Conservation (phyloP, 345 rosid species). For the Aurinia saxatilis region DNA sequence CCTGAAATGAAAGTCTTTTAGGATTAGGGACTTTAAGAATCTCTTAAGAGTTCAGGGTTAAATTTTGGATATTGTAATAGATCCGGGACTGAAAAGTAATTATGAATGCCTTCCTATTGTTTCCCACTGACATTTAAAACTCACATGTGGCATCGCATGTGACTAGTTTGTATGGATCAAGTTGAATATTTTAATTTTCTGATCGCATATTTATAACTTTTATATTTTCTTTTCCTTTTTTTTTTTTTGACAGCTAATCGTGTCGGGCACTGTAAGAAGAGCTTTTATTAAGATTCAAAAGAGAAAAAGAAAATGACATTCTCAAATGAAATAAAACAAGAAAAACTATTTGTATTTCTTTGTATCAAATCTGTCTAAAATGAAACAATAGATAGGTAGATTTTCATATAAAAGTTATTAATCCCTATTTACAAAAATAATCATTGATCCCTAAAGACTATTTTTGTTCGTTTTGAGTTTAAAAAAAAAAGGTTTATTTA, state of each 20-base stretch:
- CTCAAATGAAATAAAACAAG: not conserved
- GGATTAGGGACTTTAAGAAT: not conserved
- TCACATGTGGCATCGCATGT: conserved; percentile 26
- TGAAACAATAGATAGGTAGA: not conserved
- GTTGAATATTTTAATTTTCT: conserved; percentile 1
- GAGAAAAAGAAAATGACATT: not conserved
- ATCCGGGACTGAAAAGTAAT: not conserved
- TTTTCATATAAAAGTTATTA: not conserved
- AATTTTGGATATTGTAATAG: not conserved
- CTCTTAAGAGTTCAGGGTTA: not conserved
- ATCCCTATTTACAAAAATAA: not conserved
- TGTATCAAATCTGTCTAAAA: not conserved
- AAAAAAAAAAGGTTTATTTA: not conserved
- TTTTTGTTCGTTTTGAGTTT: not conserved
- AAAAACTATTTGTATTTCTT: not conserved
- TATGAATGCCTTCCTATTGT: not conserved
- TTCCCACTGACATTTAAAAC: conserved; percentile 18
- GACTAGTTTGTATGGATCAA: conserved; percentile 14
- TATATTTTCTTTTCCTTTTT: no score
- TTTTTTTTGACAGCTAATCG: conserved; percentile 20
- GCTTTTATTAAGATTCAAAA: conserved; percentile 12
- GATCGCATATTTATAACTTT: not conserved
- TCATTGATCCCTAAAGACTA: not conserved
- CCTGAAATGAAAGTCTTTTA: conserved; percentile 31
- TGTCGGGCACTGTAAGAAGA: conserved; percentile 24